Percentiles rank a stretch among this genome's conserved stretches.
Conservation (phyloP, 2,329 filamentous ascomycete species). For the Colletotrichum eleusines region DNA sequence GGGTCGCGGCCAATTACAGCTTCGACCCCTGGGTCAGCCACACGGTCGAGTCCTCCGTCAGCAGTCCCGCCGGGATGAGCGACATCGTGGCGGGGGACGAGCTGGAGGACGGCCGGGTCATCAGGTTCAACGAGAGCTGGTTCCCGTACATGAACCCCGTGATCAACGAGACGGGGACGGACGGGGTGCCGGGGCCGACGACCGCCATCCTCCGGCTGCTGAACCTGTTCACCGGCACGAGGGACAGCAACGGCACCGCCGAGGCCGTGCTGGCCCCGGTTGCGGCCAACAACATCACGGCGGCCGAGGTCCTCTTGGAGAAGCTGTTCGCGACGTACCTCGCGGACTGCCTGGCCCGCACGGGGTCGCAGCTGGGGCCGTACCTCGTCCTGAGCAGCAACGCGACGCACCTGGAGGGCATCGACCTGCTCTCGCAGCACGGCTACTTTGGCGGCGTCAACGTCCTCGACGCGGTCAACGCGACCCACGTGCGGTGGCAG, state of each 20-base stretch:
- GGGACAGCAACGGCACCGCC: background rate
- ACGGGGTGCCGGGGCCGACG: background rate
- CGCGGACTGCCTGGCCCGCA: background rate
- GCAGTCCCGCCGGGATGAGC: background rate
- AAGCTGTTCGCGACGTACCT: slow-evolving; percentile 5
- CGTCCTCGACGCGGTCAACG: background rate
- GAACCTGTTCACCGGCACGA: background rate
- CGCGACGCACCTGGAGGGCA: background rate
- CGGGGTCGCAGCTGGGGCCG: background rate
- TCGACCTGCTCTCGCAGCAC: slow-evolving; percentile 9
- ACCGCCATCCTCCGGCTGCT: background rate
- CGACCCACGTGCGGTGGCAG: background rate
- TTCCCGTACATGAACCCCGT: background rate
- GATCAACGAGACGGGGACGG: background rate
- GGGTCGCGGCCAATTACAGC: background rate
- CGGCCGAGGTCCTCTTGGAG: background rate
- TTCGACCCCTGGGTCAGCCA: background rate
- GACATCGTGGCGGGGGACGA: background rate
- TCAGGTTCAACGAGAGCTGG: slow-evolving; percentile 5
- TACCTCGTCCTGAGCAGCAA: background rate
- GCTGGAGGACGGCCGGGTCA: background rate
- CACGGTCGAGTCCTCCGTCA: background rate
- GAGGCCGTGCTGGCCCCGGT: background rate
- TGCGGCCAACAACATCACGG: background rate
- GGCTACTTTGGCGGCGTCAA: slow-evolving; percentile 7